Base-by-base conservation (phyloP, 768 basidiomycete species). In the Tylopilus subfusipes region DNA sequence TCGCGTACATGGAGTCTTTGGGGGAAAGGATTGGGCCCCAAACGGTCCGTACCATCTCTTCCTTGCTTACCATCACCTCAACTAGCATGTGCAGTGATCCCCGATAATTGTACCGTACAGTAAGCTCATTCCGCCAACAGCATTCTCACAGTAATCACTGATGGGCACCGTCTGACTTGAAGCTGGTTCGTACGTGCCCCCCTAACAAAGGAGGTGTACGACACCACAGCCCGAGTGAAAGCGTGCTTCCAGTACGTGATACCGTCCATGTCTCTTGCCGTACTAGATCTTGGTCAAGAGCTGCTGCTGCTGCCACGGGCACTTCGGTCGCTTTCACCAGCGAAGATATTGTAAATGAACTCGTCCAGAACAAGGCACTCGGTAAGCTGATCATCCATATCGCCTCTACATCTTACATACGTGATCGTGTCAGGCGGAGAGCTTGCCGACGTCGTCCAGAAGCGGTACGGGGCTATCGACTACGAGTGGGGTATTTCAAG, bases 1-100 rank as follows among this genome's bases (percentile, higher is more conserved):
- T 61, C 83, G 90, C 40, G 81, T 93, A 4, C 90, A 95, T 62
- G 90, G 90, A 0, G 82, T 91, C 42, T 83, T 93, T 60, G 79
- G 83, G 62, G 90, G 90, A 5, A 79, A 78, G 52, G 82, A 88
- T 62, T 89, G 88, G 86, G 84, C 79, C 3, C 76, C 82, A 0
- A 89, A 87, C 57, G 80, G 87, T 89, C 63, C 27, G 80, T 67
- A 22, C 18, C 22, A 1, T 14, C 13, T 29, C 7, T 19, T 48
- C n/a, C n/a, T n/a, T n/a, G 25, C 24, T 33, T 25, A 21, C 1
- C 25, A 31, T 30, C 4, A 24, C 12, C 42, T 55, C 31, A 39
- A 44, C 38, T 4, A 34, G 10, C 13, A 48, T 13, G 40, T 16
- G 19, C 12, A 92, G 91, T 94, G 57, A 90, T 91, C 46, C 91